phyloP scores from a whole-genome alignment of 495 filamentous ascomycete genomes.

The Physcia stellaris region DNA sequence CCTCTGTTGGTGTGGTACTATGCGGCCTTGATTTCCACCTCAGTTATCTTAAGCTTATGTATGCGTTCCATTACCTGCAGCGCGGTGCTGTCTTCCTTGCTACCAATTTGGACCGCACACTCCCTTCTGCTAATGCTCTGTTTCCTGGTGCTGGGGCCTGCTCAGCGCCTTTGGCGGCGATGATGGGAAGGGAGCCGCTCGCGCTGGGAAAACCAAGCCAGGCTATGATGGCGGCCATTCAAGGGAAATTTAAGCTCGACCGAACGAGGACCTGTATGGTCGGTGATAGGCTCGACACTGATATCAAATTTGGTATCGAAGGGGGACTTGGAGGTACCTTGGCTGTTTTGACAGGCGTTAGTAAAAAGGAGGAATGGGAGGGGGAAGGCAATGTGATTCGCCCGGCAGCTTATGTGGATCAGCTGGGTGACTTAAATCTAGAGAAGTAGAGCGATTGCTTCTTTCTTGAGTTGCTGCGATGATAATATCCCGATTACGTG shows the following conservation, averaged over 20 bases:
- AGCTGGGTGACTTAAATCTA: constrained; percentile 54
- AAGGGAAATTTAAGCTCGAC: constrained; percentile 87
- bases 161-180: constrained; percentile 63
- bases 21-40: constrained; percentile 83
- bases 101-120: constrained; percentile 80
- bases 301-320: constrained; percentile 91
- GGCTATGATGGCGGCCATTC: constrained; percentile 98
- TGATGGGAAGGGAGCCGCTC: constrained; percentile 53
- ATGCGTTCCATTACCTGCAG: constrained; percentile 73
- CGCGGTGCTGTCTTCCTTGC: constrained; percentile 80
- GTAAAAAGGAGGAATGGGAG: constrained; percentile 66
- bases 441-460: too few relatives aligned
- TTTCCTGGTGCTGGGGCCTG: constrained; percentile 88
- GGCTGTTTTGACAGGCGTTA: constrained; percentile 82
- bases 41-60: constrained; percentile 81
- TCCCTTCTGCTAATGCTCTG: constrained; percentile 63
- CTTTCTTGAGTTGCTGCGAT: too few relatives aligned
- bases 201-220: constrained; percentile 88
- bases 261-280: constrained; percentile 85
- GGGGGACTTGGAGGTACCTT: constrained; percentile 84
- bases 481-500: too few relatives aligned
- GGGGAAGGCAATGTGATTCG: constrained; percentile 42
- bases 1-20: constrained; percentile 79
- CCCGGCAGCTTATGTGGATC: constrained; percentile 70
- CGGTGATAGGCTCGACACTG: constrained; percentile 85